A percentile compares a stretch with the other conserved stretches of the same genome.
These are phyloP conservation scores for Hylodesmum podocarpum DNA, from an alignment of 306 rosid genomes.

Conservation along the genomic window DNA sequence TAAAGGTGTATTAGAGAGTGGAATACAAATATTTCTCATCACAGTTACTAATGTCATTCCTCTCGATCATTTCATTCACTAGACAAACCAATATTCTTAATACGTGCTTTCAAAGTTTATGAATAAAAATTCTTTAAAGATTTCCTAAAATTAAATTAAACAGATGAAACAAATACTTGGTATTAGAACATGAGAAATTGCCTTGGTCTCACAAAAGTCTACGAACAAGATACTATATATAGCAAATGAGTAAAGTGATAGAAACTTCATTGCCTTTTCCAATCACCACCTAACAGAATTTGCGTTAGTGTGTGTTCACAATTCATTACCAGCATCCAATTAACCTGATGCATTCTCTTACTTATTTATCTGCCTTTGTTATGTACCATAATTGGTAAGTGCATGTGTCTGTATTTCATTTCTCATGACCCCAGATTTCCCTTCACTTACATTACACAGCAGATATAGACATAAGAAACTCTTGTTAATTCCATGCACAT, in stretches of 20 bases:
- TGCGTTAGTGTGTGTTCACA: conserved; percentile 37
- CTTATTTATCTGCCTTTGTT: not conserved
- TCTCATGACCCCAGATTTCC: not conserved
- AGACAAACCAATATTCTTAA: not conserved
- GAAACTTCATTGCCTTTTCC: conserved; percentile 18
- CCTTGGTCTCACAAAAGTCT: not conserved
- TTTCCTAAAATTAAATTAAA: conserved; percentile 11
- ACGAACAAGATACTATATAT: conserved; percentile 27
- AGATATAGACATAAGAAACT: not conserved
- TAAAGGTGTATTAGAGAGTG: too few relatives aligned
- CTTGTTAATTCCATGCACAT: not conserved
- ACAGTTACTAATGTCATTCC: not conserved
- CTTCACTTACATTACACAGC: not conserved
- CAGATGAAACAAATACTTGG: not conserved
- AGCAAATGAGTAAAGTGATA: not conserved
- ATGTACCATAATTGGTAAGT: conserved; percentile 20
- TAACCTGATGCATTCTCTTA: not conserved
- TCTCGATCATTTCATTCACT: not conserved
- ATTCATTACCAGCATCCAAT: not conserved
- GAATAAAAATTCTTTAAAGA: not conserved
- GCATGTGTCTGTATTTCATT: not conserved
- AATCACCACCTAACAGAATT: conserved; percentile 28
- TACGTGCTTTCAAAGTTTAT: not conserved
- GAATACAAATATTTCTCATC: too few relatives aligned
- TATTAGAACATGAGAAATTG: not conserved